These are phyloP conservation scores for Alternaria novae-zelandiae DNA, from an alignment of 2,329 filamentous ascomycete species.

Conservation along the genomic window DNA sequence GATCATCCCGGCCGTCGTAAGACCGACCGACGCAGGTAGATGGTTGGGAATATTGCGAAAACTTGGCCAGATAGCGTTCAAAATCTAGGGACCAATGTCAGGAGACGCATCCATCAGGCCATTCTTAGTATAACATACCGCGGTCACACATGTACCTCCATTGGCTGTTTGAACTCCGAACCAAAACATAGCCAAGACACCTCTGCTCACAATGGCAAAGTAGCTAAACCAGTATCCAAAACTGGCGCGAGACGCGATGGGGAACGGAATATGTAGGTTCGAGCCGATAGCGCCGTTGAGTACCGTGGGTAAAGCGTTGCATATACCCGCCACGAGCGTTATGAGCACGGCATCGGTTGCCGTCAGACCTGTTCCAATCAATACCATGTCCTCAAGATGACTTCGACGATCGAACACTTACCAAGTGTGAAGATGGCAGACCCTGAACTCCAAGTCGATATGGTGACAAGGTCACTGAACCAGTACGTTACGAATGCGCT, in stretches of 20 bases:
- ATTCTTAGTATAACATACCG: neutral
- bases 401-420: conserved; percentile 41
- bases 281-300: conserved; percentile 28
- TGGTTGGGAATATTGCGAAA: conserved; percentile 50
- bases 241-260: conserved; percentile 13
- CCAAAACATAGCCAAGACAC: conserved; percentile 23
- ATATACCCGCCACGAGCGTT: conserved; percentile 32
- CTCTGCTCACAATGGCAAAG: conserved; percentile 18
- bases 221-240: conserved; percentile 19
- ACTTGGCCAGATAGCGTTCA: conserved; percentile 21
- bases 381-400: conserved; percentile 9
- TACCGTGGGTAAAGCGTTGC: conserved; percentile 24
- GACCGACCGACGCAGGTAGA: conserved; percentile 48
- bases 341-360: conserved; percentile 38
- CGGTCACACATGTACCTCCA: conserved; percentile 16
- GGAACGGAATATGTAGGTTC: conserved; percentile 18
- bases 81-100: neutral
- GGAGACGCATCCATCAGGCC: neutral
- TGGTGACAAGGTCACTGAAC: conserved; percentile 50
- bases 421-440: conserved; percentile 56
- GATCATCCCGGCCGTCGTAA: conserved; percentile 42
- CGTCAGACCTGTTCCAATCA: conserved; percentile 30
- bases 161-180: conserved; percentile 17
- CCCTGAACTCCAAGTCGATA: conserved; percentile 50
- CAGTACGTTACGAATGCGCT: conserved; percentile 54